Evolutionary conservation across 2,329 filamentous ascomycete species (phyloP), one percentile per base, ranked within the genome.

Genomic region (Amauroascus verrucosus): DNA sequence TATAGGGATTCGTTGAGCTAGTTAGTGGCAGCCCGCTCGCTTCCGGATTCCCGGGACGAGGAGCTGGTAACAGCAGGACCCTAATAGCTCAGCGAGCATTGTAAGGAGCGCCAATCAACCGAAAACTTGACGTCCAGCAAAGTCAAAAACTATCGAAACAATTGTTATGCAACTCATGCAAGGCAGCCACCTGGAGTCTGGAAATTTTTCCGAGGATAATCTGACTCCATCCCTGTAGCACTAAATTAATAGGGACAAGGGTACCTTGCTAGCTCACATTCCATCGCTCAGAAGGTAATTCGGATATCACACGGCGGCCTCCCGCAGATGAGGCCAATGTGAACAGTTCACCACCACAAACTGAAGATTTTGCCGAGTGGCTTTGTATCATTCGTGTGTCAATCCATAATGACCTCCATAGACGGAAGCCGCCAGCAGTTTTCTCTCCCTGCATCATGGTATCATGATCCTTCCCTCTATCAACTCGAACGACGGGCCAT

Each of bases 401-500:
- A n/a, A n/a, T n/a, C n/a, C 41, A 26, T 6, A 6, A 30, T 9
- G n/a, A n/a, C 43, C 2, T 16, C 43, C 30, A n/a, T 14, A 46
- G 24, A 11, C n/a, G 24, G 32, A 16, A n/a, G n/a, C 2, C 43
- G 32, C 6, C 24, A 16, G 13, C 43, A 2, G 5, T 18, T 46
- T 16, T 44, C 76, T 18, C 64, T 80, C 1, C 77, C 77, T 1
- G 70, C 67, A 6, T 74, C 72, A 11, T 80, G 77, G 77, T 80
- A 77, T 63, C 72, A 66, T 11, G 75, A 73, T 3, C 64, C 67
- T n/a, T 73, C 75, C 56, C 76, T 81, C 69, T 80, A 77, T 59
- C 72, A 80, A 60, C 74, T 81, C 1, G 78, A 81, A 62, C 67
- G 75, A 22, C 73, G 78, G 13, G 75, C 77, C 43, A 77, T 80